These are phyloP conservation scores for Misopates orontium DNA, from an alignment of 257 asterid genomes.

Conservation along the genomic window DNA sequence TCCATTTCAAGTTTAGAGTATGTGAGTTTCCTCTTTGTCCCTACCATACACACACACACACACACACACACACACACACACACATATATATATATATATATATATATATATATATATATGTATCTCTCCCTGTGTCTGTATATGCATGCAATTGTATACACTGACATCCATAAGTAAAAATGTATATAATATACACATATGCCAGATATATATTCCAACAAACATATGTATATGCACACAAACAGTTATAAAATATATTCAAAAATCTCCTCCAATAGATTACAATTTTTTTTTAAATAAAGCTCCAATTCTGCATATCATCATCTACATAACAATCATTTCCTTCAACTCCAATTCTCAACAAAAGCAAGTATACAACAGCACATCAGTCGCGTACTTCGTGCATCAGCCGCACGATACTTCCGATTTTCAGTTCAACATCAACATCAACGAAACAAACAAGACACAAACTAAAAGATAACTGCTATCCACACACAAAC, in stretches of 20 bases:
- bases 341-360: conserved; percentile 17
- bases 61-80: no score
- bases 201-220: background rate
- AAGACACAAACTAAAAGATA: background rate
- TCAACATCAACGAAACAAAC: conserved; percentile 14
- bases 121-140: no score
- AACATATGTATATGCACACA: background rate
- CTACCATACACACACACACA: background rate
- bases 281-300: background rate
- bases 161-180: background rate
- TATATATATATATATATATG: no score
- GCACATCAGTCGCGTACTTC: conserved; percentile 2
- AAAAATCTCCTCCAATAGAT: background rate
- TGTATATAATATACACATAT: background rate
- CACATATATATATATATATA: no score
- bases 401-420: conserved; percentile 2
- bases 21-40: conserved; percentile 6
- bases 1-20: background rate
- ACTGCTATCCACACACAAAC: conserved; percentile 13
- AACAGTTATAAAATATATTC: background rate
- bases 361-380: background rate
- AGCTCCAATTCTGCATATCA: background rate
- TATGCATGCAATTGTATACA: background rate
- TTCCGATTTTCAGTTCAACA: conserved; percentile 10
- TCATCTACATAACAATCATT: conserved; percentile 11